Percentiles rank a stretch among this genome's conserved stretches.
phyloP scores from a whole-genome alignment of 495 filamentous ascomycete genomes.

The Patellaria atrata region DNA sequence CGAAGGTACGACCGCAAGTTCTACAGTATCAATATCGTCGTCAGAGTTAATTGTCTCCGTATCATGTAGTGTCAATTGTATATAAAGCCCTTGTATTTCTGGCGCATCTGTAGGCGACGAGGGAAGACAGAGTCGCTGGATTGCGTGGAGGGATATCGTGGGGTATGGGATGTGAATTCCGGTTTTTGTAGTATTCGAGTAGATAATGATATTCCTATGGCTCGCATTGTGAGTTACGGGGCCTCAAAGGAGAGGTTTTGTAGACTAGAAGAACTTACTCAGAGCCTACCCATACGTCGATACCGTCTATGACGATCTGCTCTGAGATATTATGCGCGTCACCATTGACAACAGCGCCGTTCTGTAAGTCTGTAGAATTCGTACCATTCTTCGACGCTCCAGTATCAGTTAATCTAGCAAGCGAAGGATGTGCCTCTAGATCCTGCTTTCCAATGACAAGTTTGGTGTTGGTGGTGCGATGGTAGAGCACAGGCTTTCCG shows the following conservation, averaged over 20 bases:
- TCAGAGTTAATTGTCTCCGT: conserved; percentile 32
- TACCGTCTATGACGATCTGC: conserved; percentile 31
- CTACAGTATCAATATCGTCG: conserved; percentile 53
- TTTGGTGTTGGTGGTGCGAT: conserved; percentile 48
- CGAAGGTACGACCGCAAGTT: conserved; percentile 58
- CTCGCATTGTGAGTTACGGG: neutral
- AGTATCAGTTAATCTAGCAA: conserved; percentile 7
- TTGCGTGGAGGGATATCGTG: conserved; percentile 73
- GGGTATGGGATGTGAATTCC: conserved; percentile 81
- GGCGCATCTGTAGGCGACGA: conserved; percentile 22
- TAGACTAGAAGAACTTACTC: conserved; percentile 46
- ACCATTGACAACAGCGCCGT: conserved; percentile 10
- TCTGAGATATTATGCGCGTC: conserved; percentile 27
- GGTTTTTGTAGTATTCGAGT: conserved; percentile 29
- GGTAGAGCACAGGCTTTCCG: conserved; percentile 67
- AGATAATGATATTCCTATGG: conserved; percentile 55
- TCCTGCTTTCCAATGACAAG: conserved; percentile 37
- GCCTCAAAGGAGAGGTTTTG: no score
- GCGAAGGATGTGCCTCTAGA: conserved; percentile 18
- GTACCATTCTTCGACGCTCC: conserved; percentile 22
- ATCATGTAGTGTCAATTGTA: conserved; percentile 55
- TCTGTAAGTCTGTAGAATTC: no score
- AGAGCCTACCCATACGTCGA: conserved; percentile 69
- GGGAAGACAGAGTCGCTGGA: conserved; percentile 45
- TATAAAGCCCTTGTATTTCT: conserved; percentile 53